Base-by-base conservation (phyloP, 2,329 filamentous ascomycete genomes). In the Coniochaeta pulveracea region DNA sequence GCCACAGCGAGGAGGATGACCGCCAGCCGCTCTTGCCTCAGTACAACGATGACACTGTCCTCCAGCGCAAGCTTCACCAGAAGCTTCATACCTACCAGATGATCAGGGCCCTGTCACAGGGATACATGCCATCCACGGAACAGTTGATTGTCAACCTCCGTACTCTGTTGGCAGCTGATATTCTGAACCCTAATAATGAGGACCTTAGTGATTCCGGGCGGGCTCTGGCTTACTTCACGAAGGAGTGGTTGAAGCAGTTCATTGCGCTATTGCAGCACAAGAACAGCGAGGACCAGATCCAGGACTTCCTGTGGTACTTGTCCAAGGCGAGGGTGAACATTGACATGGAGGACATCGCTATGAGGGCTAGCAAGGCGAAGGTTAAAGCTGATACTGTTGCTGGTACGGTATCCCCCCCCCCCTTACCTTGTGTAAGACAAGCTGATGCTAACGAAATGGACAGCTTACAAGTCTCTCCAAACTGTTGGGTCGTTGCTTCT, bases 1-100 rank as follows among this genome's bases (percentile, higher is more conserved):
- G 64, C 47, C 51, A 55, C 39, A 59, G 63, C 45, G 66, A 63
- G 34, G 17, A 38, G 4, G 68, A 66, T 37, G 83, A 89, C 50
- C 79, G 75, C 34, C 66, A 86, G 48, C 86, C 86, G 40, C 68
- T 94, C 36, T 75, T 94, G 31, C 83, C 86, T 37, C 79, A 77
- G 47, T 91, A 91, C 64, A 66, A 76, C 47, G 80, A 93, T 55
- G 84, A 91, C 47, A 93, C 88, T 1, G 60, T 66, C 19, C 62
- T 88, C 34, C 84, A 94, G 66, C 69, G 76, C 30, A 67, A 76
- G 47, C 69, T 93, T 37, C 84, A 89, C 49, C 77, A 89, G 55
- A 95, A 94, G 65, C 71, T 96, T 39, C 89, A 94, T 58, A 80
- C 80, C 17, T 95, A 94, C 52, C 85, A 94, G 64, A 93, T 94